phyloP scores from a whole-genome alignment of 139 green algal species.

The Picochlorum sp. region DNA sequence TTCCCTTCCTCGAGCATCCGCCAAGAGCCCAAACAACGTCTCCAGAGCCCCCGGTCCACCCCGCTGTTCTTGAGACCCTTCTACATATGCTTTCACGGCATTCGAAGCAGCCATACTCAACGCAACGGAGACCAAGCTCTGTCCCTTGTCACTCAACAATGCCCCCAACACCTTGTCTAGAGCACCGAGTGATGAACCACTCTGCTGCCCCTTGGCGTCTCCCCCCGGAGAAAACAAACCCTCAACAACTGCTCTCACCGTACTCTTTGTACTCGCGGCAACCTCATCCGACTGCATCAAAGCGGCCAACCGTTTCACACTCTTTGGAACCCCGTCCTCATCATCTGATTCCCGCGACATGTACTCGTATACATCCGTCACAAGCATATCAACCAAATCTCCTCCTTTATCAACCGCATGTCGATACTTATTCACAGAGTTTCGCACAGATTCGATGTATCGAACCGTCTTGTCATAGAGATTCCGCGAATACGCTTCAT shows the following conservation, averaged over 20 bases:
- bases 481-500: not conserved
- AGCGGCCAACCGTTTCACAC: constrained; percentile 29
- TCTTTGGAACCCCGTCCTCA: constrained; percentile 24
- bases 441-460: constrained; percentile 12
- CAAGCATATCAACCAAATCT: constrained; percentile 17
- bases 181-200: not conserved
- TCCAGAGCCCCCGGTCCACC: constrained; percentile 3
- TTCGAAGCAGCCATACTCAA: constrained; percentile 34
- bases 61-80: not conserved
- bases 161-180: constrained; percentile 26
- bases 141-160: constrained; percentile 28
- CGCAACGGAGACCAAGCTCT: constrained; percentile 33
- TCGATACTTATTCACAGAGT: constrained; percentile 24
- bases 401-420: constrained; percentile 30
- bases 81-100: constrained; percentile 13
- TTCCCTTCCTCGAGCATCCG: constrained; percentile 6
- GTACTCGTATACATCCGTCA: constrained; percentile 29
- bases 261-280: constrained; percentile 10
- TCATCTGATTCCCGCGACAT: constrained; percentile 23
- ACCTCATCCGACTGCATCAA: constrained; percentile 35
- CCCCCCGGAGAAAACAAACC: not conserved
- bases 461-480: not conserved
- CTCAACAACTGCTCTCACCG: constrained; percentile 10
- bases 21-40: constrained; percentile 19
- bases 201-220: not conserved